Base-by-base conservation (phyloP, 2,329 filamentous ascomycete genomes). In the Talaromyces verruculosus region DNA sequence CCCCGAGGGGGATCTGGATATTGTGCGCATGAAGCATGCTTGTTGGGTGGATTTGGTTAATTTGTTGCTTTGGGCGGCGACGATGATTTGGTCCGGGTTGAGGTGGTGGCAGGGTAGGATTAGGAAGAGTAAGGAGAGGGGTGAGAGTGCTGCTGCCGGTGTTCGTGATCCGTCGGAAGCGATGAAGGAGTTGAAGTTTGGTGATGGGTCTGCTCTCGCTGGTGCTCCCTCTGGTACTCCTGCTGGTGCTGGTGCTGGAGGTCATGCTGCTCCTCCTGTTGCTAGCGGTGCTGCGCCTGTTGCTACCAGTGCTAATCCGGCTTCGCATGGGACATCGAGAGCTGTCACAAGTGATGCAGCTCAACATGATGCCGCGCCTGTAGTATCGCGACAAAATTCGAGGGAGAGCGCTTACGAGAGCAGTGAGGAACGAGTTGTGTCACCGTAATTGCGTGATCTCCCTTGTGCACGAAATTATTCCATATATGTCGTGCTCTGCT, bases 31-130 rank as follows among this genome's bases (percentile, higher is more conserved):
- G 92, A 92, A 93, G 81, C 88, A 89, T 74, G 91, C 92, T 5
- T 91, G 95, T 17, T 96, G 91, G 91, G 84, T 96, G 55, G 90
- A 94, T 76, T 77, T 96, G 61, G 81, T 85, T 57, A 91, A 89
- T 75, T 85, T 92, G 76, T 74, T 92, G 15, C 82, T 97, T 61
- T 97, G 93, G 93, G 79, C 92, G 60, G 77, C 89, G 57, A 88
- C 87, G 2, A 84, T 86, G 25, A 69, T 69, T 6, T 78, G 75
- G 74, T 73, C 70, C 41, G 73, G 77, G 37, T 10, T 79, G 63
- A 71, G 76, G 57, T 80, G 76, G 66, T 51, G 58, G 58, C 53
- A 60, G 65, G 41, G 28, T 22, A 39, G 43, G 59, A 13, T 30
- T 19, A 30, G 22, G 22, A 51, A 39, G 59, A 15, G 30, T 33